Conservation (phyloP, 2,329 filamentous ascomycete genomes). For the Neoscytalidium dimidiatum region DNA sequence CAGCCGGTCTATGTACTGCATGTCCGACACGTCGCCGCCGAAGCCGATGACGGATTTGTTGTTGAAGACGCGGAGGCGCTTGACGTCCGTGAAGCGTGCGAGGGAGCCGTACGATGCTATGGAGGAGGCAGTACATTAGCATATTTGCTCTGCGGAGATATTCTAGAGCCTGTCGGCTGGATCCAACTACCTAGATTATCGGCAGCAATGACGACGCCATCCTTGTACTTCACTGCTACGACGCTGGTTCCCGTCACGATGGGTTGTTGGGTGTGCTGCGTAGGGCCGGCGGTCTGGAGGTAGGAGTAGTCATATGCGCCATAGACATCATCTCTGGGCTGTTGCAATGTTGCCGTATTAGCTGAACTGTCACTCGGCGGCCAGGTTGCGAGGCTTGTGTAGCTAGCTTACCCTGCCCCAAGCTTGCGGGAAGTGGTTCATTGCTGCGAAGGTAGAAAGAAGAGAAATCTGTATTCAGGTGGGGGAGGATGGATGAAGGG, state of each 20-base stretch:
- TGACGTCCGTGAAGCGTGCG: conserved; percentile 94
- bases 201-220: conserved; percentile 93
- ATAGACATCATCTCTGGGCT: conserved; percentile 98
- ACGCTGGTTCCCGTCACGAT: conserved; percentile 97
- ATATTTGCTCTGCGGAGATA: background rate
- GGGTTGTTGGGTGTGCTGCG: conserved; percentile 85
- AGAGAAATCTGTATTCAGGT: background rate
- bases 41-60: conserved; percentile 84
- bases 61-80: conserved; percentile 89
- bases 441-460: conserved; percentile 35
- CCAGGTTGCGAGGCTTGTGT: conserved; percentile 15
- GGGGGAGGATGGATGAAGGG: conserved; percentile 21
- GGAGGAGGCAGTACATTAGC: background rate
- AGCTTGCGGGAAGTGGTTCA: conserved; percentile 67
- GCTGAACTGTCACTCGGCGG: conserved; percentile 5
- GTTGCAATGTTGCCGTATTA: conserved; percentile 21
- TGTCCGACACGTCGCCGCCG: conserved; percentile 95
- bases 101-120: conserved; percentile 93
- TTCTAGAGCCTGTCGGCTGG: background rate
- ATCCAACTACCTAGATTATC: conserved; percentile 82
- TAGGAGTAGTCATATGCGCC: conserved; percentile 88
- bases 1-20: conserved; percentile 96
- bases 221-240: conserved; percentile 91
- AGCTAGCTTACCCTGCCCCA: conserved; percentile 62
- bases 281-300: conserved; percentile 71